phyloP scores from a whole-genome alignment of 768 basidiomycete genomes.

The Termitomyces sp. region DNA sequence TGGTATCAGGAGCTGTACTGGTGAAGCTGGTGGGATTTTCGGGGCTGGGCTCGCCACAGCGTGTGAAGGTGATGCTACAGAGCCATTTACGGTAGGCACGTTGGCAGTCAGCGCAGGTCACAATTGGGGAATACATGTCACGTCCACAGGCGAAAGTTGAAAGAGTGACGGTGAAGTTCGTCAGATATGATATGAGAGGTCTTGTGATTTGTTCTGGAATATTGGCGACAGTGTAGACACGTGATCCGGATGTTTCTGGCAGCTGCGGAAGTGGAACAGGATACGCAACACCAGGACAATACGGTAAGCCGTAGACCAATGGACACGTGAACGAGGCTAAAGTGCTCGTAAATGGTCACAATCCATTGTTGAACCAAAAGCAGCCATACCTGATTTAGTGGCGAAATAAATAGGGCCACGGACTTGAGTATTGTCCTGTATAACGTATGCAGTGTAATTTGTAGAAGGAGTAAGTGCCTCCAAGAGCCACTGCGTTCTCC shows the following conservation, averaged over 20 bases:
- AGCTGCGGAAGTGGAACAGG: slow-evolving; percentile 60
- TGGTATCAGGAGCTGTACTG: slow-evolving; percentile 23
- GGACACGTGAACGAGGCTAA: slow-evolving; percentile 64
- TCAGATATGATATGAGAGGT: slow-evolving; percentile 50
- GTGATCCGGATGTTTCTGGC: slow-evolving; percentile 23
- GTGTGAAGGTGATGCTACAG: slow-evolving; percentile 66
- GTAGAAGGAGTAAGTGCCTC: slow-evolving; percentile 53
- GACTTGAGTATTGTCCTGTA: slow-evolving; percentile 50
- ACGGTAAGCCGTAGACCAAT: slow-evolving; percentile 64
- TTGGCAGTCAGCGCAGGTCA: slow-evolving; percentile 73
- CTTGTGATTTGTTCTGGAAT: slow-evolving; percentile 43
- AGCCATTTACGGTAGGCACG: slow-evolving; percentile 71
- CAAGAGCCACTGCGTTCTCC: slow-evolving; percentile 65
- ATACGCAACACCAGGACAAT: slow-evolving; percentile 67
- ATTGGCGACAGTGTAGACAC: slow-evolving; percentile 42
- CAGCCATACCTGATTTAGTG: slow-evolving; percentile 60
- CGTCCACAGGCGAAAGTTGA: slow-evolving; percentile 74
- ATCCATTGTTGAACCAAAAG: neutral
- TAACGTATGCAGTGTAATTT: slow-evolving; percentile 74
- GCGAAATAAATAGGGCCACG: slow-evolving; percentile 64
- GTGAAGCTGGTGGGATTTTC: slow-evolving; percentile 27
- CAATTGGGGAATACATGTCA: slow-evolving; percentile 73
- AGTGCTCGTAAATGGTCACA: neutral
- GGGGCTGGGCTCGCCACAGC: slow-evolving; percentile 57
- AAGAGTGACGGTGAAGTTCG: slow-evolving; percentile 72